Base-by-base conservation (phyloP, 805 yeast species). In the Tetrapisispora namnaoensis region DNA sequence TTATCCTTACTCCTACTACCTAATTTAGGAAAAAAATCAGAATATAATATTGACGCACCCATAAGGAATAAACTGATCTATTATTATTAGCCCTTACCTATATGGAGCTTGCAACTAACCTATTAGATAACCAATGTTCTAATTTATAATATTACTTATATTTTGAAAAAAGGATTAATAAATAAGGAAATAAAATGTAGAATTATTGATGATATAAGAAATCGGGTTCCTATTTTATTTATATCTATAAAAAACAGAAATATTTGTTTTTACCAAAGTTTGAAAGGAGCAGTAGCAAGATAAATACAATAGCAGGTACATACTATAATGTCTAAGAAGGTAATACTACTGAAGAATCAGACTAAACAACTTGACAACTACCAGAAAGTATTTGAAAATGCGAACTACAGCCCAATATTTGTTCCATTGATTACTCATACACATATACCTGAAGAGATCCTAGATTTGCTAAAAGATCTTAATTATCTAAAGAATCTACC, bases 391-490 rank as follows among this genome's bases (percentile, higher is more conserved):
- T 74, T 83, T 42, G 37, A 45, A 1, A 51, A 51, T 18, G 54
- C 62, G n/a, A 67, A 70, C 0, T 74, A 66, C 52, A 59, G 60
- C 0, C 74, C 85, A 0, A 60, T 61, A 11, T 91, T 88, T 61
- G 65, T 90, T 1, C 96, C 97, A 0, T 69, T 91, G 37, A 70
- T 91, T 41, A 73, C 74, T 36, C 96, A 88, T 63, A 71, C 75
- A 0, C 81, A 78, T 42, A 40, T 37, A 7, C 72, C 77, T 11
- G 55, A 60, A 0, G 70, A 66, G 14, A 74, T 85, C 3, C 59
- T 72, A 3, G 53, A 57, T 0, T 73, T 74, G 45, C 66, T 88
- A 11, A 58, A 58, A 2, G 71, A 79, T 5, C 58, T 59, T 0
- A 69, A 67, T 10, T 79, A 77, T 51, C 51, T 76, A 0, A 43